A percentile compares a stretch with the other conserved stretches of the same genome.
These are phyloP conservation scores for Senna tora DNA, from an alignment of 306 rosid species.

Conservation along the genomic window DNA sequence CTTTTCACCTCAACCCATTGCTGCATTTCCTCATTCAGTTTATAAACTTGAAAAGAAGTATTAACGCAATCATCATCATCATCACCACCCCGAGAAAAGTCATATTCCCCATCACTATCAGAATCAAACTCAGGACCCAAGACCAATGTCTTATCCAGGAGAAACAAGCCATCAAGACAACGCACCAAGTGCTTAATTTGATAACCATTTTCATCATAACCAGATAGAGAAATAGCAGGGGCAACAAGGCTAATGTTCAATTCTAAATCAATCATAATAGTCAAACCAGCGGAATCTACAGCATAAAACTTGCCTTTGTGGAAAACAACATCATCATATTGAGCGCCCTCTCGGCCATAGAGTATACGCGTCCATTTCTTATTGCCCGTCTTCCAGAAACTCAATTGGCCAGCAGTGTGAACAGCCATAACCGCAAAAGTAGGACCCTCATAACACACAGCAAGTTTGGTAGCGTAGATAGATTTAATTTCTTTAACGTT, in stretches of 20 bases:
- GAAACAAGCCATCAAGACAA: neutral
- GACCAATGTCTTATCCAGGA: neutral
- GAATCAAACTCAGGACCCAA: neutral
- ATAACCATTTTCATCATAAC: neutral
- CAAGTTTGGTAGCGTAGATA: neutral
- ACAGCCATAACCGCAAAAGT: constrained; percentile 2
- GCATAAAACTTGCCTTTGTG: constrained; percentile 11
- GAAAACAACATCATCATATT: neutral
- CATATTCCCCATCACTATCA: too few species aligned
- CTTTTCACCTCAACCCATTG: neutral
- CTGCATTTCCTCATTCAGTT: neutral
- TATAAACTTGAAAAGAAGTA: neutral
- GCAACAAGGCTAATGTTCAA: neutral
- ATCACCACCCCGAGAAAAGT: too few species aligned
- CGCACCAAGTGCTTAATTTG: neutral
- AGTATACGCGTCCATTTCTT: neutral
- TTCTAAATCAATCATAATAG: neutral
- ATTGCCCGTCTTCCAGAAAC: neutral
- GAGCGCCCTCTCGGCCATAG: neutral
- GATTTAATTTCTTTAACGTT: neutral
- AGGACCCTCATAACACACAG: neutral
- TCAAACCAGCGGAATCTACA: neutral
- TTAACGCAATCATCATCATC: neutral
- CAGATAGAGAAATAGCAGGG: neutral
- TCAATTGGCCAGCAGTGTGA: neutral